A percentile compares a stretch with the other conserved stretches of the same genome.
Conservation (phyloP, 345 rosid genomes). For the Physaria fendleri region DNA sequence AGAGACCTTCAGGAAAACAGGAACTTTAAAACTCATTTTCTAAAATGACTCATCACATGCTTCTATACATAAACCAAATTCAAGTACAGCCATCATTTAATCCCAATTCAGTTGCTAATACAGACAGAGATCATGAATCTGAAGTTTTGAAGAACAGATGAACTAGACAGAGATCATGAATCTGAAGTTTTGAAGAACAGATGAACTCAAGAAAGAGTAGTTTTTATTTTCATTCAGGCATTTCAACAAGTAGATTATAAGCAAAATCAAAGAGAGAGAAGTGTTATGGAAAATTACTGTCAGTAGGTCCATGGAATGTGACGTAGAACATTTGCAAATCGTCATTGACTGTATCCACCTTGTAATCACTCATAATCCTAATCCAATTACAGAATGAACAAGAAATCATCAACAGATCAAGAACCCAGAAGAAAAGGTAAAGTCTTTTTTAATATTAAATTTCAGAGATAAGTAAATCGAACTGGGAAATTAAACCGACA, state of each 20-base stretch:
- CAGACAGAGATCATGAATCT: not conserved
- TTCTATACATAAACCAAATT: not conserved
- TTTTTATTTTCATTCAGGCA: not conserved
- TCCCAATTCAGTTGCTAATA: not conserved
- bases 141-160: not conserved
- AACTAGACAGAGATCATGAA: too few species aligned
- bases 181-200: not conserved
- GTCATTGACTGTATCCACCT: constrained; percentile 65
- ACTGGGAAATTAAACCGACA: constrained; percentile 29
- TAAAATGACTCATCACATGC: not conserved
- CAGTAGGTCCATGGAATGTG: constrained; percentile 60
- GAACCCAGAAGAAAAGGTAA: not conserved
- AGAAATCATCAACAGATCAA: not conserved
- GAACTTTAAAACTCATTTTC: not conserved
- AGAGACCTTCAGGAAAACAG: constrained; percentile 57
- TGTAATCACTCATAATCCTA: constrained; percentile 78
- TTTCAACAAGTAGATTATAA: constrained; percentile 21
- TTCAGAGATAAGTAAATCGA: not conserved
- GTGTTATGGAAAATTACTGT: constrained; percentile 37
- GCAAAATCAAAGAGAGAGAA: not conserved
- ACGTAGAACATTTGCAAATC: constrained; percentile 57
- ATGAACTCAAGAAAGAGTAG: not conserved
- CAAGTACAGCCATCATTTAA: not conserved
- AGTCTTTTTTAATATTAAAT: too few species aligned
- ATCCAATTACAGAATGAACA: constrained; percentile 6